Conservation (phyloP, 2,329 filamentous ascomycete genomes). For the Exophiala aquamarina region DNA sequence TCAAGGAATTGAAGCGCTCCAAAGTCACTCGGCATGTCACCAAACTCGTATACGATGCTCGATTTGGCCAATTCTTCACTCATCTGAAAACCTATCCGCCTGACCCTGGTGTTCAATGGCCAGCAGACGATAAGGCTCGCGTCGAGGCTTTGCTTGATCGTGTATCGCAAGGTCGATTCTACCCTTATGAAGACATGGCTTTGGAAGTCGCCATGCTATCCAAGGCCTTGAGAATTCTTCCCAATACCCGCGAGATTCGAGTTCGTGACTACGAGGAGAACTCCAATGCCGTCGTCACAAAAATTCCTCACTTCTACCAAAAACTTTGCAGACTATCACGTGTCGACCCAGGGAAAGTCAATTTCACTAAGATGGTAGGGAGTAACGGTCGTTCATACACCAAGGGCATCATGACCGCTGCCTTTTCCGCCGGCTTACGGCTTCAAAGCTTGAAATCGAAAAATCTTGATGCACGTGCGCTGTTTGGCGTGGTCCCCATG, state of each 20-base stretch:
- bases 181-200: conserved; percentile 18
- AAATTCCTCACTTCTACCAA: conserved; percentile 19
- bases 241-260: conserved; percentile 15
- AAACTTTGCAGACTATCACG: conserved; percentile 12
- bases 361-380: conserved; percentile 11
- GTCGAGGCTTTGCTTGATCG: conserved; percentile 10
- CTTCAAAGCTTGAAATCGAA: conserved; percentile 16
- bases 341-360: conserved; percentile 9
- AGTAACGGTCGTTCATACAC: conserved; percentile 15
- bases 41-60: conserved; percentile 21
- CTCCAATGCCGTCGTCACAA: neutral
- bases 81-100: conserved; percentile 12
- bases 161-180: conserved; percentile 14
- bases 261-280: conserved; percentile 18
- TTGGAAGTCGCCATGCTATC: conserved; percentile 20
- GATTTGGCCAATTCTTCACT: conserved; percentile 16
- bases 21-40: conserved; percentile 15
- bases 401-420: conserved; percentile 20
- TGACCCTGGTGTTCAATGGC: neutral
- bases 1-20: conserved; percentile 15
- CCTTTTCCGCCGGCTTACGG: conserved; percentile 14
- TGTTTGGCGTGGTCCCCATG: conserved; percentile 17
- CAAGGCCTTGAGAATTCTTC: conserved; percentile 14
- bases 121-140: conserved; percentile 7
- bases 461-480: conserved; percentile 12